These are phyloP conservation scores for Thinopyrum elongatum DNA, from an alignment of 176 grass and related monocot genomes.

Conservation along the genomic window DNA sequence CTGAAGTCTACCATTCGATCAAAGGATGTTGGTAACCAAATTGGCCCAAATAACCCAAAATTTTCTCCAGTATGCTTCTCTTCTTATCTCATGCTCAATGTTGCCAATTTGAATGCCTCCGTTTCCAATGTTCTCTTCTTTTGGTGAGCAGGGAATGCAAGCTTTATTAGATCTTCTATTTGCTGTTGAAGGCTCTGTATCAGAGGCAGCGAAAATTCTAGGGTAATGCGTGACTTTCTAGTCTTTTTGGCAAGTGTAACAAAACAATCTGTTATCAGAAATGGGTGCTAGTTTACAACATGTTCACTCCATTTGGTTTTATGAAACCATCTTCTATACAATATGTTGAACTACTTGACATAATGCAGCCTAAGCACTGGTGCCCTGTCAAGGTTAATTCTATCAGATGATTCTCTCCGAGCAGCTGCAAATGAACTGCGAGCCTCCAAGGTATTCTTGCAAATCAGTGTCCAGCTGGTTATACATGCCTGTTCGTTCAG, in stretches of 20 bases:
- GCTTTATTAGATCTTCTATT: conserved; percentile 87
- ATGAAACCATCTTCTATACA: not conserved
- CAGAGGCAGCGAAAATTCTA: conserved; percentile 78
- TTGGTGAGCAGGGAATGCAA: conserved; percentile 78
- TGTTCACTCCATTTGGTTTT: conserved; percentile 2
- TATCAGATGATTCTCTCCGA: conserved; percentile 94
- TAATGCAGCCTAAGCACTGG: conserved; percentile 87
- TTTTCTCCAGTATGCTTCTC: conserved; percentile 60
- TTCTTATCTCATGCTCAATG: not conserved
- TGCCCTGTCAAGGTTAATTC: conserved; percentile 90
- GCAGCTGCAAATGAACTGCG: conserved; percentile 80
- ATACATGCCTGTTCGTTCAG: not conserved
- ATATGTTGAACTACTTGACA: not conserved
- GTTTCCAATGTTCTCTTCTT: not conserved
- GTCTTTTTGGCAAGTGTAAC: not conserved
- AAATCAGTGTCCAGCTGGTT: not conserved
- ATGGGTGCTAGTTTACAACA: not conserved
- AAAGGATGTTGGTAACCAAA: conserved; percentile 73
- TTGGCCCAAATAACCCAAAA: conserved; percentile 89
- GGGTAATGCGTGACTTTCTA: conserved; percentile 51
- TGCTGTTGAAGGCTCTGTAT: conserved; percentile 87
- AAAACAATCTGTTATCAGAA: not conserved
- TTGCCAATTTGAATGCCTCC: not conserved
- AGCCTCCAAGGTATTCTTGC: conserved; percentile 67
- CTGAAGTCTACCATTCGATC: conserved; percentile 78